Evolutionary conservation across 495 filamentous ascomycete genomes (phyloP), one percentile per base, ranked within the genome.

Genomic region (Penicillium dipodomyicola): DNA sequence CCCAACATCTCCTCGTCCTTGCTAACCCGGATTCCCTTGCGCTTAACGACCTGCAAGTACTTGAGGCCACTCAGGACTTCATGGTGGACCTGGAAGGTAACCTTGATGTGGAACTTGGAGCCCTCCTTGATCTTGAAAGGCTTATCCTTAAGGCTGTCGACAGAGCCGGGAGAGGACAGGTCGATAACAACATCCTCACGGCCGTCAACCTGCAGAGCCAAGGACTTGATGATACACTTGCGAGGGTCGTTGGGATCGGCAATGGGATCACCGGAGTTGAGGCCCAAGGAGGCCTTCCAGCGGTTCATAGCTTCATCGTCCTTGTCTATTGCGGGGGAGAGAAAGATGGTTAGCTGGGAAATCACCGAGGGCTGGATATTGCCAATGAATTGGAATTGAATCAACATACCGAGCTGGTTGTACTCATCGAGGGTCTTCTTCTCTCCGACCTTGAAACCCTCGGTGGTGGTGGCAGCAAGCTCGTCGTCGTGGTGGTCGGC

Each of bases 101-200:
- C 91, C 63, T 88, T 91, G 89, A 97, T 97, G 67, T 84, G 88
- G 81, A 96, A 97, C 66, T 82, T 84, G 60, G 88, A 85, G 22
- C 89, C 91, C 72, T 97, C 94, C 82, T 97, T 98, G 78, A 98
- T 96, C 64, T 82, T 92, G 82, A 98, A 98, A 23, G 95, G 93
- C 63, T 88, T 85, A 60, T 88, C 76, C 75, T 92, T 92, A 57
- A 98, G 86, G 3, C 72, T 79, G 1, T 82, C 77, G 53, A 93
- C 73, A 30, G 88, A 82, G 42, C 82, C 87, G 14, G 83, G 76
- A 5, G 76, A 65, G 44, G 77, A 76, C 44, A 97, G 83, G 56
- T 97, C 89, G 69, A 98, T 90, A 52, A 88, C 82, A 44, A 97
- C 92, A 57, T 95, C 90, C 1, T 77, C 61, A 15, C 92, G 91